A percentile compares a stretch with the other conserved stretches of the same genome.
These are phyloP conservation scores for Aspergillus conjunctus DNA, from an alignment of 495 filamentous ascomycete species.

Conservation along the genomic window DNA sequence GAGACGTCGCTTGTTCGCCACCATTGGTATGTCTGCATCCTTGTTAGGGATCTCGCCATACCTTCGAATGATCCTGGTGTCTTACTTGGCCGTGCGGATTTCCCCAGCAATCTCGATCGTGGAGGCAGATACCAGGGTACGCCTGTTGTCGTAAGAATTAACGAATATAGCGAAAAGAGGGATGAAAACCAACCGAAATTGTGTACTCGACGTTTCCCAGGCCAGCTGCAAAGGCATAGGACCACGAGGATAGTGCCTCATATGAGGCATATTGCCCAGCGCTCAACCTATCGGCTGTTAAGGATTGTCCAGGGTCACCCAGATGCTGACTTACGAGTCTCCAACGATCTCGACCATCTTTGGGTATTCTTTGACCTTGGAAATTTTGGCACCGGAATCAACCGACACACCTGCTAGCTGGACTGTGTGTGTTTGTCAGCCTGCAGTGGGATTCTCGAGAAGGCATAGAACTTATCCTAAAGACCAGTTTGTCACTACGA, in stretches of 20 bases:
- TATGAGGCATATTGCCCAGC: slow-evolving; percentile 64
- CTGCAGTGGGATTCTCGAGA: background rate
- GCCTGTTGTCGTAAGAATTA: slow-evolving; percentile 31
- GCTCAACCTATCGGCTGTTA: slow-evolving; percentile 26
- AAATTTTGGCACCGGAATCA: slow-evolving; percentile 46
- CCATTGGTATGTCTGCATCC: slow-evolving; percentile 61
- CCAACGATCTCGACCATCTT: slow-evolving; percentile 69
- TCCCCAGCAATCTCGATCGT: slow-evolving; percentile 58
- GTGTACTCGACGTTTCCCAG: slow-evolving; percentile 66
- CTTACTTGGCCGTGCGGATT: slow-evolving; percentile 35
- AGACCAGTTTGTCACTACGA: slow-evolving; percentile 67
- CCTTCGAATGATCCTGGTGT: background rate
- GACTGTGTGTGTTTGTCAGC: slow-evolving; percentile 33
- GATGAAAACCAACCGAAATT: slow-evolving; percentile 45
- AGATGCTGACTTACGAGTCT: slow-evolving; percentile 46
- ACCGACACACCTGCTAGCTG: slow-evolving; percentile 62
- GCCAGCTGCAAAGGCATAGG: slow-evolving; percentile 57
- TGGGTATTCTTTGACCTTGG: slow-evolving; percentile 51
- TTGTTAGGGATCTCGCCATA: background rate
- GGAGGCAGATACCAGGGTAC: slow-evolving; percentile 61
- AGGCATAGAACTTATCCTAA: slow-evolving; percentile 48
- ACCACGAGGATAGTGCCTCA: slow-evolving; percentile 62
- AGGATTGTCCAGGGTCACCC: background rate
- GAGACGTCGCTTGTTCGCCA: slow-evolving; percentile 63
- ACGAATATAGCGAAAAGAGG: background rate